Evolutionary conservation across 441 rosid genomes (phyloP), one percentile per base, ranked within the genome.

Genomic region (Geranium incanum): DNA sequence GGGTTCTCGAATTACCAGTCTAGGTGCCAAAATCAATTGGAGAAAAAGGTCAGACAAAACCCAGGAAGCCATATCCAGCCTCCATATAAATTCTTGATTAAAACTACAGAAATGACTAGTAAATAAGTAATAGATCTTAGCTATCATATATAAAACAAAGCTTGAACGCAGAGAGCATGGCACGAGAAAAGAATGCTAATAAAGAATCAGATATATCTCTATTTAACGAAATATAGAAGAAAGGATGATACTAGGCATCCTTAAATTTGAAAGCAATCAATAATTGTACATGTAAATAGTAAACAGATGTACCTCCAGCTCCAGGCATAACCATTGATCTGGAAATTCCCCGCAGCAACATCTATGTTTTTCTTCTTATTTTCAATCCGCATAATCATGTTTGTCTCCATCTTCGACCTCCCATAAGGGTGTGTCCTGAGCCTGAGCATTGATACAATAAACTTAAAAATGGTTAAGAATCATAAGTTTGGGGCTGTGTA

Each of bases 291-390:
- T 28, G 33, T 28, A 28, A 28, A 28, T 28, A 39, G 43, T 39
- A 39, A 39, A 39, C 43, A 39, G 5, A 39, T 1, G 8, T 39
- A 39, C 43, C 43, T 39, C 43, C 43, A 4, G 43, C 43, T 39
- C 43, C 6, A 39, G 43, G 43, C 43, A 5, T 39, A 39, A 5
- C 43, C 43, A 39, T 39, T 39, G 43, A 39, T 39, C 43, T 39
- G 43, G 43, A 39, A 39, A 39, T 39, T 39, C 8, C 43, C 43
- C 5, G 3, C 3, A 39, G 43, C 41, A 66, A 52, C 4, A 16
- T 1, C 45, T 11, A 37, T 5, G 60, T 8, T 16, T 52, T 45
- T 81, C 77, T 70, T 85, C 83, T 77, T 84, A 75, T 81, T 80
- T 77, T 81, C 83, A 70, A 78, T 81, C 50, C 19, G 75, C 37